Base-by-base conservation (phyloP, 805 yeast species). In the Spathaspora hagerdaliae region DNA sequence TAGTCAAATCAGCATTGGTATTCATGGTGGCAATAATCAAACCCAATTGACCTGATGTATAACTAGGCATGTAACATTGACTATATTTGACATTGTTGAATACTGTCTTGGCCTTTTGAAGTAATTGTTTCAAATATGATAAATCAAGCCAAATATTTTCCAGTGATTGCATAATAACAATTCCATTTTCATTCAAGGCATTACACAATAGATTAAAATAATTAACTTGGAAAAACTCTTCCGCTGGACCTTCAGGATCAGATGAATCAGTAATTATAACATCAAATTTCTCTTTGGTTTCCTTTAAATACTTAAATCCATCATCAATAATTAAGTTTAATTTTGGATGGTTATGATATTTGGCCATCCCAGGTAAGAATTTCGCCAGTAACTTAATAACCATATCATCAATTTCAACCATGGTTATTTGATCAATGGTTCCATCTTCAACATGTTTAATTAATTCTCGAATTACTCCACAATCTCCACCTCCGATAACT, bases 211-310 rank as follows among this genome's bases (percentile, higher is more conserved):
- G 68, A 56, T 80, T 72, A 65, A 89, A 90, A 68, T 90, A 90
- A 45, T 77, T 79, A 49, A 76, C 74, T 62, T 88, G 87, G 70
- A 90, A 90, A 55, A 90, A 86, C 14, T 86, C 86, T 56, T 83
- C 95, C 1, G 97, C 97, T 6, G 97, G 97, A 2, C 94, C 97
- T 56, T 90, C 97, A 1, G 97, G 97, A 64, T 90, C 97, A 1
- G 95, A 85, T 2, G 96, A 87, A 63, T 90, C 97, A 13, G 96
- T 87, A 49, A 90, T 88, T 48, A 90, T 87, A 31, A 91, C 83
- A 63, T 90, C 97, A 59, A 74, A 90, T 53, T 78, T 78, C 32
- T 73, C 73, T 19, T 61, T 56, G 14, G 54, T 49, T 32, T 54
- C 47, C 48, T 81, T 74, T 53, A 90, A 73, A 61, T 67, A 90